A percentile compares a stretch with the other conserved stretches of the same genome.
Conservation (phyloP, 1,139 yeast genomes). For the Taphrina betulina region DNA sequence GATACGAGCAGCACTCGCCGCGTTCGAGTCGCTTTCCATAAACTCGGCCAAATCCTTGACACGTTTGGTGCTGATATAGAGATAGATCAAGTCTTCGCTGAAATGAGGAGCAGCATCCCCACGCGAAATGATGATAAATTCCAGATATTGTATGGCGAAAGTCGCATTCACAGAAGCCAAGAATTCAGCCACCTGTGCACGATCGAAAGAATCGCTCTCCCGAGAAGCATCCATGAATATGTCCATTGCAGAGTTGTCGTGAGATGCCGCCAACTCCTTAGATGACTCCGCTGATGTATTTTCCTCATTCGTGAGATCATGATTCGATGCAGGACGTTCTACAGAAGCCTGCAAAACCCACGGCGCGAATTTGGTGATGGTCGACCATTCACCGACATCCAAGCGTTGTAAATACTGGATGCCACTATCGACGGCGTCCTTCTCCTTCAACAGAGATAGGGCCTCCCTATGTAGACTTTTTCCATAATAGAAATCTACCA, state of each 20-base stretch:
- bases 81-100: constrained; percentile 57
- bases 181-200: constrained; percentile 54
- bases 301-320: constrained; percentile 33
- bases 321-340: constrained; percentile 47
- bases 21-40: constrained; percentile 38
- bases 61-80: constrained; percentile 51
- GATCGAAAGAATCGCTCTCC: constrained; percentile 62
- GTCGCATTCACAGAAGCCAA: constrained; percentile 43
- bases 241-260: constrained; percentile 46
- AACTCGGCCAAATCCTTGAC: constrained; percentile 41
- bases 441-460: constrained; percentile 53
- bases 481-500: constrained; percentile 75
- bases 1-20: constrained; percentile 46
- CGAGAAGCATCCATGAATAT: constrained; percentile 69
- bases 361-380: constrained; percentile 59
- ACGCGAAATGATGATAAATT: constrained; percentile 54
- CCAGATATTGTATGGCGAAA: constrained; percentile 59
- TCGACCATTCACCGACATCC: constrained; percentile 52
- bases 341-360: constrained; percentile 44
- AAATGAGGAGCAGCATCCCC: constrained; percentile 50
- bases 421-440: constrained; percentile 42
- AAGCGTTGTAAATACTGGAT: constrained; percentile 67
- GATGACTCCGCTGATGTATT: background rate
- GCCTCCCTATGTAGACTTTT: constrained; percentile 67
- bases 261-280: background rate